Percentiles rank a stretch among this genome's conserved stretches.
phyloP scores from a whole-genome alignment of 345 rosid species.

The Rubroshorea leprosula region DNA sequence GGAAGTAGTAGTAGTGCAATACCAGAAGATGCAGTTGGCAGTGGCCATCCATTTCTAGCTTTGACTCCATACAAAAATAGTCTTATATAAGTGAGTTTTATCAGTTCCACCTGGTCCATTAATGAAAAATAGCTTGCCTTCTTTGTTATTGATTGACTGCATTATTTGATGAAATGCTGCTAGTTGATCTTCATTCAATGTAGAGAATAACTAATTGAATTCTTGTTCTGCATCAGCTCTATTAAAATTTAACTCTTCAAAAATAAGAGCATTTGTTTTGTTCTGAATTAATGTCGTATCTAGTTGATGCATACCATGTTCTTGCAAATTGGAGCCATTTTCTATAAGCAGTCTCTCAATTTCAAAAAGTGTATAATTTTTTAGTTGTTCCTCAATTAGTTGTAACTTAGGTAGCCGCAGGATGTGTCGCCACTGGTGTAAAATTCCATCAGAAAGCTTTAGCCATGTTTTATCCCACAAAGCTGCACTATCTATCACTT shows the following conservation, averaged over 20 bases:
- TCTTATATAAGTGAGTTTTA: not conserved
- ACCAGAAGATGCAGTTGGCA: not conserved
- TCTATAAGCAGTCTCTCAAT: not conserved
- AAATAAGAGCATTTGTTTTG: not conserved
- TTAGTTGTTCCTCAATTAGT: no score
- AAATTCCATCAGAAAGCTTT: no score
- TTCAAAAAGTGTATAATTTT: not conserved
- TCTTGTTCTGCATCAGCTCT: not conserved
- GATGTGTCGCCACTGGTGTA: no score
- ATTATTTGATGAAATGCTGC: not conserved
- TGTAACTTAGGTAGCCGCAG: no score
- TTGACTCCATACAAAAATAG: not conserved
- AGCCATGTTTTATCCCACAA: no score
- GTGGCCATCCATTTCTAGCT: not conserved
- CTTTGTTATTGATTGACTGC: no score
- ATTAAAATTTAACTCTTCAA: not conserved
- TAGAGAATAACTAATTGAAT: no score
- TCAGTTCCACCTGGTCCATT: not conserved
- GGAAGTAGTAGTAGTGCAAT: not conserved
- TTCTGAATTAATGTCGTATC: not conserved
- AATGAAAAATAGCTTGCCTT: no score
- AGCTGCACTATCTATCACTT: no score
- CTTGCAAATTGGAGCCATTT: not conserved
- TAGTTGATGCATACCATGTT: not conserved
- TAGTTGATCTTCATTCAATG: not conserved